Conservation (phyloP, 495 filamentous ascomycete species). For the Aspergillus bridgeri region DNA sequence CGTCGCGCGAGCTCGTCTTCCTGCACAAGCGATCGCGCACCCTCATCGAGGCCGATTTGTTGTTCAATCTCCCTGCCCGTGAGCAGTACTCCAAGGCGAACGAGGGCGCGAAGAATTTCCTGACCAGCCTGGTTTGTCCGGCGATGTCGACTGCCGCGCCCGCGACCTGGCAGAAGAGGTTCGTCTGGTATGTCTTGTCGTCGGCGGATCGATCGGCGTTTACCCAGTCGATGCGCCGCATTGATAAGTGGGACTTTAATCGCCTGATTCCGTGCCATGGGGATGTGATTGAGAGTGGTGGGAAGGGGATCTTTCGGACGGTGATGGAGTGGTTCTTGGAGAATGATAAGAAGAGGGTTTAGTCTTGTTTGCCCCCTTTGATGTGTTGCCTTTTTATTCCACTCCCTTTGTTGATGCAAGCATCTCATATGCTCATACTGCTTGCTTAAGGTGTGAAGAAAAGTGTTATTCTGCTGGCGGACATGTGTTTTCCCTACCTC, state of each 20-base stretch:
- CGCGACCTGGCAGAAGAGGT: constrained; percentile 72
- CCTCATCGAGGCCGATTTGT: constrained; percentile 84
- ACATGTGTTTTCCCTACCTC: background rate
- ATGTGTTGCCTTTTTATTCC: background rate
- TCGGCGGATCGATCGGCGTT: constrained; percentile 62
- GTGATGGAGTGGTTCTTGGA: constrained; percentile 84
- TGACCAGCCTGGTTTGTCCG: constrained; percentile 59
- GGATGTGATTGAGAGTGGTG: constrained; percentile 76
- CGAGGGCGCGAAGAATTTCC: constrained; percentile 45
- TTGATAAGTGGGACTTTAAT: constrained; percentile 81
- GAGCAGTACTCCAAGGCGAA: constrained; percentile 78
- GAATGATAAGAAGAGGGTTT: constrained; percentile 19
- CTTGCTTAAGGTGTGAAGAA: background rate
- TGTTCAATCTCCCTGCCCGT: constrained; percentile 85
- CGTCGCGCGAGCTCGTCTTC: constrained; percentile 84
- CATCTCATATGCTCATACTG: background rate
- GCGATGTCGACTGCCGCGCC: constrained; percentile 55
- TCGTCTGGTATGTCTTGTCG: constrained; percentile 76
- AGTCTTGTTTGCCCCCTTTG: background rate
- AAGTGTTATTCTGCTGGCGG: background rate
- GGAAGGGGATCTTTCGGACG: constrained; percentile 73
- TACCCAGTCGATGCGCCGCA: constrained; percentile 61
- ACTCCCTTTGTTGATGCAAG: background rate
- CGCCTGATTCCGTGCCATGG: constrained; percentile 91
- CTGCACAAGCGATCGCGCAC: constrained; percentile 75